A percentile compares a stretch with the other conserved stretches of the same genome.
phyloP scores from a whole-genome alignment of 345 rosid genomes.

The Laguncularia racemosa region DNA sequence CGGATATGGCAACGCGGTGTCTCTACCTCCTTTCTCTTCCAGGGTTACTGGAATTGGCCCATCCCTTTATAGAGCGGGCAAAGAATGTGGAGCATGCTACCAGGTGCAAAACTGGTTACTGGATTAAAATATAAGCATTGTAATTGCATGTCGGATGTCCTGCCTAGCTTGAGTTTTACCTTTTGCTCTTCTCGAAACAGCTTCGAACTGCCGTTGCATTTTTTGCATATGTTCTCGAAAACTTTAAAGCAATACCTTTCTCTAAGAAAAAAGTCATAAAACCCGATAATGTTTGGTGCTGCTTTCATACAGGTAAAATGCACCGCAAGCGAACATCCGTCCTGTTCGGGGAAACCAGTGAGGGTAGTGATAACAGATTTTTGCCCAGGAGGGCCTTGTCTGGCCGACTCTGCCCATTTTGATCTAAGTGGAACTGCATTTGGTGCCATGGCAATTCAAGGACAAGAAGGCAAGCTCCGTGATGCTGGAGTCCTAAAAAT shows the following conservation, averaged over 20 bases:
- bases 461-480: conserved; percentile 26
- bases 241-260: not conserved
- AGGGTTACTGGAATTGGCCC: conserved; percentile 37
- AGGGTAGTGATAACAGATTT: conserved; percentile 42
- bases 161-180: no score
- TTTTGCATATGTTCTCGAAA: not conserved
- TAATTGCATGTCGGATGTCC: no score
- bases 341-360: conserved; percentile 35
- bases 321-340: conserved; percentile 14
- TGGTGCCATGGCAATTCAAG: conserved; percentile 39
- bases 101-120: conserved; percentile 22
- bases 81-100: conserved; percentile 54
- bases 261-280: not conserved
- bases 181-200: no score
- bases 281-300: not conserved
- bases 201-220: not conserved
- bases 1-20: conserved; percentile 38
- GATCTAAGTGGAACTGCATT: conserved; percentile 46
- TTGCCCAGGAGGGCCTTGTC: conserved; percentile 37
- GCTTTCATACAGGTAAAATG: conserved; percentile 29
- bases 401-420: conserved; percentile 33
- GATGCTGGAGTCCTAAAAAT: conserved; percentile 34
- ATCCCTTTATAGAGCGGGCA: conserved; percentile 34
- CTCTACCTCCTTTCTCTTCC: conserved; percentile 33
- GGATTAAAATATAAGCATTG: no score